Conservation (phyloP, 495 filamentous ascomycete genomes). For the Podospora anserina region DNA sequence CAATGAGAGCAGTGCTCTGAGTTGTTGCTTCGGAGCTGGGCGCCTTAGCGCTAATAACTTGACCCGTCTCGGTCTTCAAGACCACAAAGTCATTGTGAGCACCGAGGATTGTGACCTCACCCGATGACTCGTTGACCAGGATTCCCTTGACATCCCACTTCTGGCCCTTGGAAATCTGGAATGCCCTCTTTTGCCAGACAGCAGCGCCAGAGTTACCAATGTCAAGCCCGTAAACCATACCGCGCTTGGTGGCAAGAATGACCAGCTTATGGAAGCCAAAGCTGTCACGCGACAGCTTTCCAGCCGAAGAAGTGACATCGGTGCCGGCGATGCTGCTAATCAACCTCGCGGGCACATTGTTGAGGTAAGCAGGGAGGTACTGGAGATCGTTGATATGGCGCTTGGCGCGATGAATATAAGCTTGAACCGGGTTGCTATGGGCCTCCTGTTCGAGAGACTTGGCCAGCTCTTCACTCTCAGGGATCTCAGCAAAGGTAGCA, state of each 20-base stretch:
- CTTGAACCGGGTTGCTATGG: conserved; percentile 70
- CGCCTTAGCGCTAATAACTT: conserved; percentile 44
- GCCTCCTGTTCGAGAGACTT: conserved; percentile 81
- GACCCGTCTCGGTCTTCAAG: conserved; percentile 56
- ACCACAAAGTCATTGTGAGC: conserved; percentile 56
- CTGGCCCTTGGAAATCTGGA: conserved; percentile 49
- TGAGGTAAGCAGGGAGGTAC: conserved; percentile 71
- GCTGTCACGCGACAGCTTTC: conserved; percentile 60
- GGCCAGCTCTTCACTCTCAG: conserved; percentile 66
- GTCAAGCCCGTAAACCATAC: conserved; percentile 75
- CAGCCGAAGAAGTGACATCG: conserved; percentile 46
- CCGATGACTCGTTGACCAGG: conserved; percentile 51
- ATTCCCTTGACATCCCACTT: conserved; percentile 70
- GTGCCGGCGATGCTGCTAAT: conserved; percentile 64
- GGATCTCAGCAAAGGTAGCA: conserved; percentile 74
- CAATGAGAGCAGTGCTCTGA: conserved; percentile 49
- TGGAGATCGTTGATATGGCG: conserved; percentile 78
- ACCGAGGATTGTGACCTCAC: conserved; percentile 56
- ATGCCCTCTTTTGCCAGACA: conserved; percentile 67
- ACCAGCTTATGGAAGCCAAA: conserved; percentile 86
- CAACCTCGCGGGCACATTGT: conserved; percentile 61
- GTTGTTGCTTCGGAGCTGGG: conserved; percentile 38
- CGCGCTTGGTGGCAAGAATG: conserved; percentile 75
- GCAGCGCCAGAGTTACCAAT: conserved; percentile 69
- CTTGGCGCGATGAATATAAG: conserved; percentile 83